These are phyloP conservation scores for Backusella westeae DNA, from an alignment of 192 early-diverging fungal species.

Conservation along the genomic window DNA sequence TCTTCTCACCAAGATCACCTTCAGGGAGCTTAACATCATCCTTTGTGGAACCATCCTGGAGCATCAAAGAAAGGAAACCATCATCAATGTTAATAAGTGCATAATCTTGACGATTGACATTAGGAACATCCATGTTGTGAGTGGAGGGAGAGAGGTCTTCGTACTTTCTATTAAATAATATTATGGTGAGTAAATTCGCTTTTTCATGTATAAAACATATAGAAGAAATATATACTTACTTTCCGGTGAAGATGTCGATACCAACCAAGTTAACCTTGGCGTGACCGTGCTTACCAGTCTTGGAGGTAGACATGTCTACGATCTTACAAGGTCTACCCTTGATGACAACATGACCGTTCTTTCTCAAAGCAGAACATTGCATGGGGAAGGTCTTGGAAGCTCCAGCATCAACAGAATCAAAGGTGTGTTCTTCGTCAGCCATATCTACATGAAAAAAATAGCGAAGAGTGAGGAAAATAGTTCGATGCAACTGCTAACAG, in stretches of 20 bases:
- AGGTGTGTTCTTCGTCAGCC: conserved; percentile 68
- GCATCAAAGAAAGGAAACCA: conserved; percentile 89
- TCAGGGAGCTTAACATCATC: conserved; percentile 96
- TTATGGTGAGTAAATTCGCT: background rate
- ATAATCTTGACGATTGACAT: conserved; percentile 87
- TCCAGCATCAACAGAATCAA: conserved; percentile 74
- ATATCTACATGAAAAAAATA: conserved; percentile 15
- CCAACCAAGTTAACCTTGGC: conserved; percentile 98
- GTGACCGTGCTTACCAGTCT: conserved; percentile 99
- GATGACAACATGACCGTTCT: conserved; percentile 96
- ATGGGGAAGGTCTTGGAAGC: conserved; percentile 95
- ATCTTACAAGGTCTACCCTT: conserved; percentile 99
- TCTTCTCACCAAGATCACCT: conserved; percentile 75
- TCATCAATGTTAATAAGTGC: conserved; percentile 85
- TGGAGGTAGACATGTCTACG: conserved; percentile 99
- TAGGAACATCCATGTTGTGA: conserved; percentile 99
- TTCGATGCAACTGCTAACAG: too few species aligned
- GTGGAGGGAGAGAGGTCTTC: conserved; percentile 99
- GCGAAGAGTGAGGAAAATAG: background rate
- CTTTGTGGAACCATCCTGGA: conserved; percentile 75
- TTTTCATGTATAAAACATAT: background rate
- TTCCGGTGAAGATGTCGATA: conserved; percentile 96
- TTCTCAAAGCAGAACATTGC: conserved; percentile 99
- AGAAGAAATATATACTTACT: conserved; percentile 37
- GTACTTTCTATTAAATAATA: conserved; percentile 61